A percentile compares a stretch with the other conserved stretches of the same genome.
phyloP scores from a whole-genome alignment of 1,139 yeast genomes.

The Geotrichum bryndzae region DNA sequence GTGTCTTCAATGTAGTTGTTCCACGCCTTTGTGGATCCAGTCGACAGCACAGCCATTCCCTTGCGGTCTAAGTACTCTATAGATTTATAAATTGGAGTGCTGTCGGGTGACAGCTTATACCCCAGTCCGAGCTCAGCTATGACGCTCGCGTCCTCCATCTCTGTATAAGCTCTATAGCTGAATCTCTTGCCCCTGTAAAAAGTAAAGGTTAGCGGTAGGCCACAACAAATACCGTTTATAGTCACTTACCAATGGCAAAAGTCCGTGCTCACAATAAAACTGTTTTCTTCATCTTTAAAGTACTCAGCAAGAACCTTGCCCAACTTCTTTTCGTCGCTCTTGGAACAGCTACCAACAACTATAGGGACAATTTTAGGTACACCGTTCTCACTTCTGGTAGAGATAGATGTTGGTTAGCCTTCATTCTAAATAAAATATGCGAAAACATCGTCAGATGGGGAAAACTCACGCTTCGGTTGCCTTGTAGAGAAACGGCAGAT shows the following conservation, averaged over 20 bases:
- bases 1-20: conserved; percentile 57
- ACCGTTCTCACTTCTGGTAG: conserved; percentile 33
- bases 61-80: conserved; percentile 63
- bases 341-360: conserved; percentile 61
- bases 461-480: conserved; percentile 32
- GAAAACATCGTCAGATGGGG: not conserved
- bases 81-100: conserved; percentile 55
- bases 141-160: conserved; percentile 18
- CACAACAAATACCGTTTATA: not conserved
- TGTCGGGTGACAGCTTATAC: conserved; percentile 14
- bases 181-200: conserved; percentile 23
- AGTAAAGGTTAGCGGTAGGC: conserved; percentile 2
- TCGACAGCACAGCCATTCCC: conserved; percentile 62
- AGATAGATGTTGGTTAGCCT: conserved; percentile 5
- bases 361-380: conserved; percentile 60
- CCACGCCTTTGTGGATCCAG: conserved; percentile 56
- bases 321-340: conserved; percentile 41
- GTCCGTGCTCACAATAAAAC: conserved; percentile 80
- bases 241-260: conserved; percentile 91
- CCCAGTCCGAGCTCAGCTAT: not conserved
- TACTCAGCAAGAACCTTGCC: conserved; percentile 50
- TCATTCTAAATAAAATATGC: not conserved
- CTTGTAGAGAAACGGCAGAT: conserved; percentile 65
- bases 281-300: conserved; percentile 50
- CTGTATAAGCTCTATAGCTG: conserved; percentile 22